Percentiles rank a stretch among this genome's conserved stretches.
These are phyloP conservation scores for Crassisporium funariophilum DNA, from an alignment of 768 basidiomycete species.

Conservation along the genomic window DNA sequence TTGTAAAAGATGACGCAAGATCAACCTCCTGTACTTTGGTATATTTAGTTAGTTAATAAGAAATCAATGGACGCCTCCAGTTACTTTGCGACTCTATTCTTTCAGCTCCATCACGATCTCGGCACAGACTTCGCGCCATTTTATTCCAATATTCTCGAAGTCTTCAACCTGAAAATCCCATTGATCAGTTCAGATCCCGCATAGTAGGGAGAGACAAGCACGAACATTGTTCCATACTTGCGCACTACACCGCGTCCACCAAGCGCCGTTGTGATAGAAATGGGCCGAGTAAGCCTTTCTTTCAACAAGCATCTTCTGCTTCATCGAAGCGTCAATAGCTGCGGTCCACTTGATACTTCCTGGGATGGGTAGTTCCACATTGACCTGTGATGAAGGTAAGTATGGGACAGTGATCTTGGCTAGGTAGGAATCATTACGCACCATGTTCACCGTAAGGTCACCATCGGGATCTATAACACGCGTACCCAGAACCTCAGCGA, in stretches of 20 bases:
- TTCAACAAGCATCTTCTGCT: slow-evolving; percentile 29
- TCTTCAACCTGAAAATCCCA: slow-evolving; percentile 34
- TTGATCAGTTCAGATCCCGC: too few species aligned
- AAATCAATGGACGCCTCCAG: too few species aligned
- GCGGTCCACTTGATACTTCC: slow-evolving; percentile 13
- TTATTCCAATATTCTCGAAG: slow-evolving; percentile 43
- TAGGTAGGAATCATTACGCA: slow-evolving; percentile 23
- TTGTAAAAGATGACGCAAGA: too few species aligned
- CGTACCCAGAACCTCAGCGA: slow-evolving; percentile 66
- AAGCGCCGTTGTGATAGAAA: slow-evolving; percentile 38
- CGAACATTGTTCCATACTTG: slow-evolving; percentile 42
- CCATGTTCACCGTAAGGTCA: slow-evolving; percentile 74
- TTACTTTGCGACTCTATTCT: neutral
- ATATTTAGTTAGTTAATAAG: too few species aligned
- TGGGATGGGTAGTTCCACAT: slow-evolving; percentile 38
- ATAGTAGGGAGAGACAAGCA: too few species aligned
- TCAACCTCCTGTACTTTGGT: too few species aligned
- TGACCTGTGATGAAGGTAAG: slow-evolving; percentile 7
- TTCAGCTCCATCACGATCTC: slow-evolving; percentile 31
- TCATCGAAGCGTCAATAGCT: slow-evolving; percentile 25
- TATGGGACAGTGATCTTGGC: neutral
- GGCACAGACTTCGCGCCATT: slow-evolving; percentile 35
- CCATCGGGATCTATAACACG: slow-evolving; percentile 55
- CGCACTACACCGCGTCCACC: slow-evolving; percentile 44
- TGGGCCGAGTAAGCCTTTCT: slow-evolving; percentile 33